Base-by-base conservation (phyloP, 2,329 filamentous ascomycete genomes). In the Arthrobotrys musiformis region DNA sequence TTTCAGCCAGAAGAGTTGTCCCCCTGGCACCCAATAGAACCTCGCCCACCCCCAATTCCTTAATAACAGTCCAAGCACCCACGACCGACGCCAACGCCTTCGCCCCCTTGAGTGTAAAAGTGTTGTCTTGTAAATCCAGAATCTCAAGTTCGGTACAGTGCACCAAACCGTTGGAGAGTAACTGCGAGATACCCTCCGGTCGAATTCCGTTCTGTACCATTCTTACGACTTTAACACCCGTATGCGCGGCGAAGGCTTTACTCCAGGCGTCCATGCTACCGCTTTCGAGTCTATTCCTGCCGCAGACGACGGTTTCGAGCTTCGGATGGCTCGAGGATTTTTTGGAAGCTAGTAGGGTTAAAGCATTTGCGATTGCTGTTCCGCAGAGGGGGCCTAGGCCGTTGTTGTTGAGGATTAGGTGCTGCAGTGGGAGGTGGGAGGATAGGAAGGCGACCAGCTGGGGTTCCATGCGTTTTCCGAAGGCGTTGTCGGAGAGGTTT, bases 201-300 rank as follows among this genome's bases (percentile, higher is more conserved):
- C 95, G 89, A 81, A 99, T 99, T 63, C 95, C 95, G 83, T 99
- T 98, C 85, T 98, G 95, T 26, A 97, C 93, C 95, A 99, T 98
- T 87, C 94, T 96, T 80, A 99, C 89, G 74, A 90, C 90, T 84
- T 91, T 92, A 79, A 99, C 88, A 70, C 91, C 91, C 79, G 88
- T 90, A 83, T 98, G 93, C 72, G 94, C 90, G 81, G 90, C 89
- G 84, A 93, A 97, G 0, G 93, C 88, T 83, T 91, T 92, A 46
- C 94, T 93, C 95, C 95, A 99, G 0, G 94, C 94, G 13, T 89
- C 89, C 95, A 99, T 99, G 82, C 91, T 95, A 80, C 94, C 95
- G 81, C 94, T 97, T 86, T 99, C 95, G 60, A 99, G 88, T 80
- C 95, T 88, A 85, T 99, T 99, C 80, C 95, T 92, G 46, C 95